These are phyloP conservation scores for Suillus luteus DNA, from an alignment of 768 basidiomycete species.

Conservation along the genomic window DNA sequence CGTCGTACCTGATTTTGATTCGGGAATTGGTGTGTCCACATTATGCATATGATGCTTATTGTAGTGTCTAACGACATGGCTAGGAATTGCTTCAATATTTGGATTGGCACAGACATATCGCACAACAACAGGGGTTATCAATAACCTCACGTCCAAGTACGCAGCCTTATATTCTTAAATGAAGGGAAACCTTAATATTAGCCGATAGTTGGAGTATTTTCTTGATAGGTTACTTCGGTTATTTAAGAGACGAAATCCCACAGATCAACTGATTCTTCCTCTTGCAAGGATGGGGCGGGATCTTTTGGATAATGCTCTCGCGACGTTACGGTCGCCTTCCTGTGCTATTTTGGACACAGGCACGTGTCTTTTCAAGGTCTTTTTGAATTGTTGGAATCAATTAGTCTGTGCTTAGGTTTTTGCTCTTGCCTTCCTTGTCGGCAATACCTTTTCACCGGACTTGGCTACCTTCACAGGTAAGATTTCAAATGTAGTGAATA, in stretches of 20 bases:
- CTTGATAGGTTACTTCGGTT: conserved; percentile 36
- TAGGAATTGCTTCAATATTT: conserved; percentile 54
- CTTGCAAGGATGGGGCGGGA: conserved; percentile 31
- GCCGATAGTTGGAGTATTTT: conserved; percentile 47
- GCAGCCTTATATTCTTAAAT: conserved; percentile 3
- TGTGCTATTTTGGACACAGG: conserved; percentile 34
- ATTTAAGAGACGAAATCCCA: neutral
- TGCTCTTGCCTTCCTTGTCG: conserved; percentile 48
- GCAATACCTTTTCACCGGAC: conserved; percentile 53
- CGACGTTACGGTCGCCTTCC: conserved; percentile 33
- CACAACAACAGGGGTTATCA: conserved; percentile 50
- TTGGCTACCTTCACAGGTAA: conserved; percentile 49
- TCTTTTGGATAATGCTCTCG: conserved; percentile 33
- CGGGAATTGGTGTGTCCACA: conserved; percentile 45
- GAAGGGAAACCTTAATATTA: conserved; percentile 8
- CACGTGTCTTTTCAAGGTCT: neutral
- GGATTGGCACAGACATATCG: conserved; percentile 44
- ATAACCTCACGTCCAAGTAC: conserved; percentile 50
- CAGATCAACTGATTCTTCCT: neutral
- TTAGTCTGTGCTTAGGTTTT: conserved; percentile 32
- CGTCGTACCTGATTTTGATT: conserved; percentile 56
- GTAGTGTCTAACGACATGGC: neutral
- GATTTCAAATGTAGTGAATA: conserved; percentile 5
- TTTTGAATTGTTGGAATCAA: neutral
- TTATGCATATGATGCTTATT: neutral